Conservation (phyloP, 352 stramenopile species). For the Pythium sukuiense region DNA sequence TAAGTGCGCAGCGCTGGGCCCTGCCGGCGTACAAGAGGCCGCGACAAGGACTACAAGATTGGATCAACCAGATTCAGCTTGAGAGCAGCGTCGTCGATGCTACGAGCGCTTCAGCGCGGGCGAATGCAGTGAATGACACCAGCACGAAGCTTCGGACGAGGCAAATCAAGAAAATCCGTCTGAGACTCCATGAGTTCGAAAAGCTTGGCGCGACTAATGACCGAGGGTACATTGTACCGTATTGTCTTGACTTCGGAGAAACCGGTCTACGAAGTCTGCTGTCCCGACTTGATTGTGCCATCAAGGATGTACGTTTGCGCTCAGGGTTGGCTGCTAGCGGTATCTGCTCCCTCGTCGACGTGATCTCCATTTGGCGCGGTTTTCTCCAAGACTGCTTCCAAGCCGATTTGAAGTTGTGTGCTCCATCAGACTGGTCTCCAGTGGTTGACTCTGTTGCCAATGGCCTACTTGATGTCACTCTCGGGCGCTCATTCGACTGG, state of each 20-base stretch:
- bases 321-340: neutral
- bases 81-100: conserved; percentile 1
- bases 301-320: neutral
- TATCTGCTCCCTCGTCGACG: neutral
- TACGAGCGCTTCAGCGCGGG: conserved; percentile 6
- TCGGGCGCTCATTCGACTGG: conserved; percentile 3
- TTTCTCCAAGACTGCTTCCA: conserved; percentile 23
- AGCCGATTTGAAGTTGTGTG: conserved; percentile 13
- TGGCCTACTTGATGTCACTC: conserved; percentile 12
- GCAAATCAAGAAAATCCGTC: conserved; percentile 62
- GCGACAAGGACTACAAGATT: conserved; percentile 47
- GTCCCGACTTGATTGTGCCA: conserved; percentile 9
- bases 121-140: conserved; percentile 11
- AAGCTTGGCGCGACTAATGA: conserved; percentile 4
- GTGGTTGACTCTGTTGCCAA: neutral
- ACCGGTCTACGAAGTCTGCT: conserved; percentile 32
- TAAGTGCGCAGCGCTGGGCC: conserved; percentile 41
- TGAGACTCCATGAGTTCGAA: conserved; percentile 35
- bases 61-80: conserved; percentile 42
- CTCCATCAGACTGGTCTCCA: conserved; percentile 2
- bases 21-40: conserved; percentile 48
- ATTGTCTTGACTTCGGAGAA: conserved; percentile 60
- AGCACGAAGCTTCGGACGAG: conserved; percentile 44
- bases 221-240: conserved; percentile 59
- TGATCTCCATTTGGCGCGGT: conserved; percentile 14